A percentile compares a stretch with the other conserved stretches of the same genome.
phyloP scores from a whole-genome alignment of 2,329 filamentous ascomycete species.

The Capronia epimyces region DNA sequence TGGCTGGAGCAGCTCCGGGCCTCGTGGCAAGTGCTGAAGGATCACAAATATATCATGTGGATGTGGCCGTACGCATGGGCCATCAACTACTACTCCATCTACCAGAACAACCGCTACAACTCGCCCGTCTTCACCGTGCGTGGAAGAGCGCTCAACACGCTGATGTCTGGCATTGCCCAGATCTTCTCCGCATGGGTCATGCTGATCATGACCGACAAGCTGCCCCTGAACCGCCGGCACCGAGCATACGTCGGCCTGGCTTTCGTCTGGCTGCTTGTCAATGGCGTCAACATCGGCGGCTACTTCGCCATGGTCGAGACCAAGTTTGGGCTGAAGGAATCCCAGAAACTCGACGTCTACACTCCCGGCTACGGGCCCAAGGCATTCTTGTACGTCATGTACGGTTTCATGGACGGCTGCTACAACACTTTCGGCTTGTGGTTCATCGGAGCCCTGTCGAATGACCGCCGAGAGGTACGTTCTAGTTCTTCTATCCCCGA shows the following conservation, averaged over 20 bases:
- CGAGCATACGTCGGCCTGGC: slow-evolving; percentile 25
- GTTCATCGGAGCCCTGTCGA: not conserved
- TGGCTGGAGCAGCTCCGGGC: slow-evolving; percentile 26
- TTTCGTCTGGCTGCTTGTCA: slow-evolving; percentile 24
- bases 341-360: slow-evolving; percentile 4
- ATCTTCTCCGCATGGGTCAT: slow-evolving; percentile 25
- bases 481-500: too few relatives aligned
- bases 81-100: slow-evolving; percentile 27
- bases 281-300: slow-evolving; percentile 28
- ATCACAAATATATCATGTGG: slow-evolving; percentile 23
- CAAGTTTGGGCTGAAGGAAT: not conserved
- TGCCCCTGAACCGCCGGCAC: slow-evolving; percentile 22
- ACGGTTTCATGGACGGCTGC: slow-evolving; percentile 6
- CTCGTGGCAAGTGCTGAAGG: slow-evolving; percentile 25
- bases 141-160: slow-evolving; percentile 26
- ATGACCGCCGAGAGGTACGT: not conserved
- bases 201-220: slow-evolving; percentile 24
- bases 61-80: slow-evolving; percentile 22
- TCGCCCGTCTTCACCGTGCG: slow-evolving; percentile 27
- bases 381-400: slow-evolving; percentile 11
- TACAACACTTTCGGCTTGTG: slow-evolving; percentile 5
- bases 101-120: slow-evolving; percentile 30
- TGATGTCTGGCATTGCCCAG: slow-evolving; percentile 27
- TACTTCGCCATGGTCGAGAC: slow-evolving; percentile 11
- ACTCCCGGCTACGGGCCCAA: not conserved